Evolutionary conservation across 352 stramenopile species (phyloP).

Genomic region (Globisporangium camurandrum): DNA sequence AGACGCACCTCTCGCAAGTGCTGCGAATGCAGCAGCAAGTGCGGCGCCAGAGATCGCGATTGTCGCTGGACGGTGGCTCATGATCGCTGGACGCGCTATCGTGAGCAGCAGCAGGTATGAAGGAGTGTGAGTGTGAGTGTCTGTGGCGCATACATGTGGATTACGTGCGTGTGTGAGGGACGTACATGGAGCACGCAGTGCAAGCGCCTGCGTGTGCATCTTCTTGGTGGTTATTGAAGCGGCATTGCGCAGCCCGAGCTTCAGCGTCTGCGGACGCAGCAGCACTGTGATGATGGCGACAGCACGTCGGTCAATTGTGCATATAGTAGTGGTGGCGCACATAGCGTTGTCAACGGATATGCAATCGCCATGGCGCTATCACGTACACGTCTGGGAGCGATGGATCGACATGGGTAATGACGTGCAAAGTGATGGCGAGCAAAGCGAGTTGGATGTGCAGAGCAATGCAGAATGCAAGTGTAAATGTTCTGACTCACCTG

Average conservation of each 20-base stretch:
- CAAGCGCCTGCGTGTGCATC: constrained; percentile 20
- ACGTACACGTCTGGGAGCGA: constrained; percentile 13
- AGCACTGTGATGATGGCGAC: constrained; percentile 17
- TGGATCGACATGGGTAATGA: constrained; percentile 16
- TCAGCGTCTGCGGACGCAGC: constrained; percentile 30
- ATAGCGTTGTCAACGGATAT: not conserved
- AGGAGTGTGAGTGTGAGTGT: not conserved
- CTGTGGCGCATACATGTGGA: not conserved
- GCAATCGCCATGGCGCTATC: not conserved
- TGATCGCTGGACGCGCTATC: constrained; percentile 11
- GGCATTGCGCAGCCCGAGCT: constrained; percentile 23
- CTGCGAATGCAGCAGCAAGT: constrained; percentile 33
- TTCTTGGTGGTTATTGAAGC: constrained; percentile 22
- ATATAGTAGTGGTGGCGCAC: not conserved
- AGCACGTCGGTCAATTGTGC: not conserved
- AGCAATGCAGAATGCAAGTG: too few relatives aligned
- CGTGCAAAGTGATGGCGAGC: too few relatives aligned
- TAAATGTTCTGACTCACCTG: too few relatives aligned
- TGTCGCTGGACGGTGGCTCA: constrained; percentile 4
- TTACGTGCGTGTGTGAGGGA: not conserved
- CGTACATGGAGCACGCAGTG: constrained; percentile 21
- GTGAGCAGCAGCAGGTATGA: not conserved
- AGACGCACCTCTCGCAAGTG: constrained; percentile 28
- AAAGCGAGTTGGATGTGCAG: too few relatives aligned
- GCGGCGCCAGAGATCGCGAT: constrained; percentile 37